phyloP scores from a whole-genome alignment of 2,329 filamentous ascomycete species.

The Cladosporium sp. region DNA sequence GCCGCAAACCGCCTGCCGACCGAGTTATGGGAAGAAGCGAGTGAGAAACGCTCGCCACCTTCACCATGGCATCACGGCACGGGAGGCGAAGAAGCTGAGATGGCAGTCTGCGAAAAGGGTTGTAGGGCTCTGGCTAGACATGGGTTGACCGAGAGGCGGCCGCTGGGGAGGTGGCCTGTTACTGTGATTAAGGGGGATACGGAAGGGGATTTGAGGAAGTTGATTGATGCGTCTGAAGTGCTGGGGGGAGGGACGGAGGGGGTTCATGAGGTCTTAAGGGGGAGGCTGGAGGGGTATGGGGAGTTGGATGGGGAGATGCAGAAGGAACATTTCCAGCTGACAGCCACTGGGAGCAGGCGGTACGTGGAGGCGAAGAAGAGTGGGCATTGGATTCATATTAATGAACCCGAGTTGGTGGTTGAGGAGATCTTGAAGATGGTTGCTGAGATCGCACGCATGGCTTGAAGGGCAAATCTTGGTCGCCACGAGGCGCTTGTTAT shows the following conservation, averaged over 20 bases:
- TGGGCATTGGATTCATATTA: neutral
- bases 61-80: neutral
- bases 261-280: neutral
- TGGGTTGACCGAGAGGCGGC: neutral
- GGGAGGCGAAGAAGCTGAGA: neutral
- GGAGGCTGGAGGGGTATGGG: neutral
- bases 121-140: neutral
- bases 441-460: neutral
- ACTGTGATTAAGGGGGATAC: neutral
- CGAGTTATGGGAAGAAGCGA: neutral
- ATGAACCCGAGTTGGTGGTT: neutral
- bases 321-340: neutral
- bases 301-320: neutral
- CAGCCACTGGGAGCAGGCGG: neutral
- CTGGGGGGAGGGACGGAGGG: neutral
- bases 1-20: neutral
- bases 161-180: neutral
- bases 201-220: neutral
- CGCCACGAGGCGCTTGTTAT: neutral
- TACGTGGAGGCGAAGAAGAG: neutral
- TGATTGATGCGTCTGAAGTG: neutral
- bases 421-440: neutral
- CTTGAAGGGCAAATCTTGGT: too few species aligned
- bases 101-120: neutral
- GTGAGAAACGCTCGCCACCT: neutral